Percentiles rank a stretch among this genome's conserved stretches.
phyloP scores from a whole-genome alignment of 2,329 filamentous ascomycete genomes.

The Myriosclerotinia scirpicola region DNA sequence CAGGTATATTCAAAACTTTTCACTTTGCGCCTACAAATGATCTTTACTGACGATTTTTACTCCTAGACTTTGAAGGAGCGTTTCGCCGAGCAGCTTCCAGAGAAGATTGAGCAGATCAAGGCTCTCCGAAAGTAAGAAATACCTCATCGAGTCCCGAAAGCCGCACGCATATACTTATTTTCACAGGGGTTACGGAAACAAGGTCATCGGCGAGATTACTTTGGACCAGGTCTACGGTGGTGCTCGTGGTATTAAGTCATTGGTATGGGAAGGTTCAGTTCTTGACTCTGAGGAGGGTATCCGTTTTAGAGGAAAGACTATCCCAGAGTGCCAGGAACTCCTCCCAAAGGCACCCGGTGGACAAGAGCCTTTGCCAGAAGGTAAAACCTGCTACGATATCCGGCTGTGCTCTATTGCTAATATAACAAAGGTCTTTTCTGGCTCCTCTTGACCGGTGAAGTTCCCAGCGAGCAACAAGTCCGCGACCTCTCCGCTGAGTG shows the following conservation, averaged over 20 bases:
- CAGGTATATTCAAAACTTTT: slow-evolving; percentile 58
- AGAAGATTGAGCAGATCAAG: slow-evolving; percentile 99
- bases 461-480: slow-evolving; percentile 96
- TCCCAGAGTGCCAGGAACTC: slow-evolving; percentile 96
- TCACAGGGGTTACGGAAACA: slow-evolving; percentile 84
- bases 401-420: slow-evolving; percentile 19
- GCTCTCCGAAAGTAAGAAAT: slow-evolving; percentile 81
- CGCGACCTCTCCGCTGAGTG: slow-evolving; percentile 97
- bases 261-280: slow-evolving; percentile 98
- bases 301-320: slow-evolving; percentile 98
- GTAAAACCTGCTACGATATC: slow-evolving; percentile 44
- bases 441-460: slow-evolving; percentile 97
- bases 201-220: slow-evolving; percentile 95
- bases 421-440: slow-evolving; percentile 80
- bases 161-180: slow-evolving; percentile 32
- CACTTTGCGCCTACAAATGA: slow-evolving; percentile 34
- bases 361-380: slow-evolving; percentile 95
- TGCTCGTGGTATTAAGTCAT: slow-evolving; percentile 97
- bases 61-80: slow-evolving; percentile 91
- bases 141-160: neutral
- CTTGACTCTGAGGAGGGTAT: slow-evolving; percentile 99
- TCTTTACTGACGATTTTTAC: slow-evolving; percentile 24
- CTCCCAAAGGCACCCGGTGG: slow-evolving; percentile 97
- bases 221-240: slow-evolving; percentile 99
- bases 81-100: slow-evolving; percentile 92